phyloP scores from a whole-genome alignment of 2,329 filamentous ascomycete genomes.

The Helotiales sp. region DNA sequence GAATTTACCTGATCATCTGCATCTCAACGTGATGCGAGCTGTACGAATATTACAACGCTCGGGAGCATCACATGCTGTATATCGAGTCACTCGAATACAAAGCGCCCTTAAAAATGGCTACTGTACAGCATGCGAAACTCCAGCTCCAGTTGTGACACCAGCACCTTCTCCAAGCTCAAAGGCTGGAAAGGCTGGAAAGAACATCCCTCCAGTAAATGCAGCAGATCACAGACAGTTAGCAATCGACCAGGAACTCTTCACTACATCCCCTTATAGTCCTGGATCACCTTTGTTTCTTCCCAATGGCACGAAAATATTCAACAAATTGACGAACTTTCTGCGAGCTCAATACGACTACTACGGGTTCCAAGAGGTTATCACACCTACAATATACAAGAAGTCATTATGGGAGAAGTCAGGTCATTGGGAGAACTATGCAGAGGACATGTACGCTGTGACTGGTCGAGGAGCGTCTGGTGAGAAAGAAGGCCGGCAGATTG shows the following conservation, averaged over 20 bases:
- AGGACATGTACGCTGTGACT: conserved; percentile 87
- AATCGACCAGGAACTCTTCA: conserved; percentile 73
- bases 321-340: conserved; percentile 78
- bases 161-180: background rate
- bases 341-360: conserved; percentile 82
- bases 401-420: conserved; percentile 83
- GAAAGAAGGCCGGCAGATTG: conserved; percentile 43
- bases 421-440: conserved; percentile 85
- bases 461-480: conserved; percentile 39
- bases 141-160: conserved; percentile 4
- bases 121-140: conserved; percentile 33
- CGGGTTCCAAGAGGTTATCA: conserved; percentile 86
- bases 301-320: conserved; percentile 79
- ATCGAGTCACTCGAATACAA: conserved; percentile 9
- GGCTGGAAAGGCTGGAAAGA: conserved; percentile 12
- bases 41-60: conserved; percentile 25
- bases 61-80: conserved; percentile 8
- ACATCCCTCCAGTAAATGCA: conserved; percentile 19
- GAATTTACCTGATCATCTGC: background rate
- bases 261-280: conserved; percentile 75
- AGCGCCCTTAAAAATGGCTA: conserved; percentile 27
- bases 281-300: conserved; percentile 85
- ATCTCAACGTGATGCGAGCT: conserved; percentile 31
- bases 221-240: conserved; percentile 61
- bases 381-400: conserved; percentile 88